phyloP scores from a whole-genome alignment of 2,329 filamentous ascomycete species.

The Sclerotiophoma versabilis region DNA sequence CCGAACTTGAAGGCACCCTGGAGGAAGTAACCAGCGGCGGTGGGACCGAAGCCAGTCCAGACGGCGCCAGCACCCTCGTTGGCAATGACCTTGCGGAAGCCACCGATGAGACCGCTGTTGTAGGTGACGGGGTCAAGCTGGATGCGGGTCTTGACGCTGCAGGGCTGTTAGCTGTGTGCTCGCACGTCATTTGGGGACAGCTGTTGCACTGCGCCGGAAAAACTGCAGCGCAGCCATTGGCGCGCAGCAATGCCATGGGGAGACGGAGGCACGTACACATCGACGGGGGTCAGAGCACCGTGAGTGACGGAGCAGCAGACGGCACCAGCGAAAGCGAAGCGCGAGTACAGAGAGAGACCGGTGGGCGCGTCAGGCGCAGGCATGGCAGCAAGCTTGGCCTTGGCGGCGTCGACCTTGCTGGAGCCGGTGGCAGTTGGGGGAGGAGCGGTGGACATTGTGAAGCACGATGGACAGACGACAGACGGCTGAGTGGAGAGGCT shows the following conservation, averaged over 20 bases:
- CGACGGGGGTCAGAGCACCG: conserved; percentile 94
- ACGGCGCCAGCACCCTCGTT: conserved; percentile 85
- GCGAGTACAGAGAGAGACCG: conserved; percentile 81
- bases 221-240: conserved; percentile 39
- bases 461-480: conserved; percentile 21
- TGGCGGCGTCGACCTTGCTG: conserved; percentile 61
- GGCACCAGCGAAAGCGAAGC: conserved; percentile 96
- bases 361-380: conserved; percentile 62
- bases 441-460: conserved; percentile 42
- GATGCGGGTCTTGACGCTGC: conserved; percentile 92
- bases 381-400: conserved; percentile 54
- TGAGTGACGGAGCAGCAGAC: conserved; percentile 98
- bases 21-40: conserved; percentile 89
- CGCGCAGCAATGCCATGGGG: conserved; percentile 6
- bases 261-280: conserved; percentile 81
- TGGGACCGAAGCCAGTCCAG: conserved; percentile 84
- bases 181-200: conserved; percentile 23
- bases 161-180: conserved; percentile 29
- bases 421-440: conserved; percentile 59
- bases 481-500: conserved; percentile 39
- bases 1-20: conserved; percentile 94
- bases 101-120: conserved; percentile 86
- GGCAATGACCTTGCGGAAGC: conserved; percentile 81
- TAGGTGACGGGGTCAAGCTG: conserved; percentile 90
- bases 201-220: conserved; percentile 20